Evolutionary conservation across 2,329 filamentous ascomycete species (phyloP), one percentile per base, ranked within the genome.

Genomic region (Monosporascus sp.): DNA sequence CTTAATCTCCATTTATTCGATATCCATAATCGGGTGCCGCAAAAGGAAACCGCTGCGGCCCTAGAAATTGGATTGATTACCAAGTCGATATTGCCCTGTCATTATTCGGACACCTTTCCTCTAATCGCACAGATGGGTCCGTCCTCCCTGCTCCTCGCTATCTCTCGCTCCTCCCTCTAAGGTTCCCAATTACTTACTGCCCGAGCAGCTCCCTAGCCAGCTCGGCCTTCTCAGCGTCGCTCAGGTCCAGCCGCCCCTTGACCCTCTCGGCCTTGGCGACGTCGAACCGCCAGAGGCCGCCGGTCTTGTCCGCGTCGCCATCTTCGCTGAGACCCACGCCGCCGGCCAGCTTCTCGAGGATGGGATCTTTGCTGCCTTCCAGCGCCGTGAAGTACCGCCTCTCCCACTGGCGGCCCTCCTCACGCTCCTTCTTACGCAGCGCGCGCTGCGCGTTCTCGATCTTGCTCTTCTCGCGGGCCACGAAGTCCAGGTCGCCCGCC

Each of bases 381-480:
- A 55, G 76, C 66, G 63, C 63, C 53, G 77, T 82, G 73, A 97
- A 99, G 75, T 94, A 97, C 51, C 87, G 81, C 46, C 91, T 81
- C 65, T 91, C 81, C 93, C 94, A 99, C 41, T 82, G 77, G 44
- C 80, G 80, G 20, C 85, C 85, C 61, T 91, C 88, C 1, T 61
- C 55, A 45, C 65, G 62, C 54, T 70, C 74, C 37, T 64, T 63
- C 15, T 78, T 77, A 60, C 91, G 81, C 74, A 93, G 76, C 55
- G 87, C 83, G 15, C 91, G 80, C 72, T 96, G 91, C 27, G 83
- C 82, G 63, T 92, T 87, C 69, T 96, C 91, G 52, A 96, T 88
- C 65, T 85, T 84, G 7, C 80, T 82, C 74, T 96, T 96, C 65
- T 91, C 87, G 0, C 71, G 70, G 0, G 82, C 81, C 0, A 87